Base-by-base conservation (phyloP, 2,329 filamentous ascomycete species). In the Pseudocercospora vitis region DNA sequence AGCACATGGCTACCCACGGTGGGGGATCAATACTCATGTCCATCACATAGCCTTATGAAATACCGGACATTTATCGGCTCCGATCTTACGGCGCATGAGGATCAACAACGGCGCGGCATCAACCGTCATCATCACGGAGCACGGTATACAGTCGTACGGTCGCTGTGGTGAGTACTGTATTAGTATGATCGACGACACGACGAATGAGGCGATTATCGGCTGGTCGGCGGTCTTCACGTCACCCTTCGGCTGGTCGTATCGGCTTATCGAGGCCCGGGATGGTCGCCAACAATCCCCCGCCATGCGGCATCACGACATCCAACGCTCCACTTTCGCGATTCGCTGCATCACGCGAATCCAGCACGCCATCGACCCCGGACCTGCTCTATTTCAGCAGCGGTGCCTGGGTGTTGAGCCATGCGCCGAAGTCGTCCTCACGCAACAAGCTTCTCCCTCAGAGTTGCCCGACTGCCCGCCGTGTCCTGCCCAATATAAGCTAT, bases 401-500 rank as follows among this genome's bases (percentile, higher is more conserved):
- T n/a, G 37, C 24, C 52, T 48, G 28, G 46, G 32, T 53, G 37
- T 45, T 42, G 23, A 29, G n/a, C n/a, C 50, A 49, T 48, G 48
- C n/a, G 37, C 7, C 14, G 33, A 19, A 19, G 16, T 45, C 50
- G 37, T 21, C 52, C 50, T 56, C 51, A 56, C 57, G 54, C 53
- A 59, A 59, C 37, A 51, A 51, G 47, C 47, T 48, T 39, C 19
- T 28, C 26, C 26, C 7, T 19, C 42, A 42, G 16, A 53, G 23
- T 35, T 51, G 48, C 49, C 45, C 55, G 55, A 60, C 49, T 55
- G 55, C 33, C 58, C 58, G 53, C 28, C 19, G 21, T 35, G 31
- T 28, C 45, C 24, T 21, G 14, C 31, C 29, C 50, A 39, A 56
- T 61, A 59, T 59, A 55, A 54, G 28, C 56, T 47, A 31, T 31